Evolutionary conservation across 768 basidiomycete genomes (phyloP).

Genomic region (Fomitopsis pulvina): DNA sequence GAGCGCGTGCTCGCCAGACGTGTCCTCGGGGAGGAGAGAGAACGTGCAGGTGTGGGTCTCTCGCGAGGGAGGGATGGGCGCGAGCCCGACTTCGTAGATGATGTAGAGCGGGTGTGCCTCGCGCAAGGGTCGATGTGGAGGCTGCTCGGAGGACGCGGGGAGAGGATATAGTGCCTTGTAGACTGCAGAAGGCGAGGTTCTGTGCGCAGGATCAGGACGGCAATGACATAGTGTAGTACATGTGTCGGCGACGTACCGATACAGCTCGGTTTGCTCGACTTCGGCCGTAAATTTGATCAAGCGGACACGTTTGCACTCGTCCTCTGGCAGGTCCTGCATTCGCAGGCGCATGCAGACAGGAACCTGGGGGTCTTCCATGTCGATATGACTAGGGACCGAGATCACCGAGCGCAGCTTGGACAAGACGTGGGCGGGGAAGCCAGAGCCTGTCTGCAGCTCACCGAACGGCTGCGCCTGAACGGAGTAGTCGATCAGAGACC

Average conservation of each 20-base stretch:
- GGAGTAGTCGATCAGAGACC: conserved; percentile 26
- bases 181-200: conserved; percentile 33
- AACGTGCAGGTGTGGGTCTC: conserved; percentile 34
- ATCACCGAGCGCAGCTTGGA: conserved; percentile 60
- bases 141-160: conserved; percentile 50
- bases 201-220: conserved; percentile 17
- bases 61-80: conserved; percentile 11
- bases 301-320: conserved; percentile 48
- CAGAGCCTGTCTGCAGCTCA: conserved; percentile 13
- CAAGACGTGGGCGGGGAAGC: conserved; percentile 47
- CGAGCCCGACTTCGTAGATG: conserved; percentile 42
- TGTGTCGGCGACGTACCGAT: too few species aligned
- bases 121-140: conserved; percentile 54
- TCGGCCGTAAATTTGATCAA: conserved; percentile 50
- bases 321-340: conserved; percentile 41
- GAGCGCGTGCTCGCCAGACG: conserved; percentile 40
- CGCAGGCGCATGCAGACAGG: conserved; percentile 57
- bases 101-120: conserved; percentile 42
- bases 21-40: conserved; percentile 41
- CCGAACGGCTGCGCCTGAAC: conserved; percentile 9
- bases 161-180: conserved; percentile 47
- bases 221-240: conserved; percentile 13
- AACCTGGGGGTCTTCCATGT: conserved; percentile 39
- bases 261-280: conserved; percentile 58
- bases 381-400: conserved; percentile 50